Evolutionary conservation across 2,329 filamentous ascomycete species (phyloP).

Genomic region (Phialemoniopsis sp.): DNA sequence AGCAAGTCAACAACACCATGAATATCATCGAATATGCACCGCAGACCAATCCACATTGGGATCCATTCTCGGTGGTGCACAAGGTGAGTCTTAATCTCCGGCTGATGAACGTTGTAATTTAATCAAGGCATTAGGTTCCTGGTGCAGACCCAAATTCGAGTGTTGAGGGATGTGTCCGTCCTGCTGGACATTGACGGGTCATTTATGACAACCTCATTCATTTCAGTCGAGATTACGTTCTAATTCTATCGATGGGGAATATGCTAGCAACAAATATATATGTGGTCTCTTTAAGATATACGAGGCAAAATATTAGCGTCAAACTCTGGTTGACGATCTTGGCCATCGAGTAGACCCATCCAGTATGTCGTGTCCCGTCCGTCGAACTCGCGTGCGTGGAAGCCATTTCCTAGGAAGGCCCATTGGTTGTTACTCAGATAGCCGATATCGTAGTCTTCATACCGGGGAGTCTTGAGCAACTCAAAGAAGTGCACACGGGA

Average conservation of each 20-base stretch:
- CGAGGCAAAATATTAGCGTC: background rate
- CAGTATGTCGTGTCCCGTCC: slow-evolving; percentile 1
- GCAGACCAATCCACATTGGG: slow-evolving; percentile 12
- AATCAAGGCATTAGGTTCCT: no score
- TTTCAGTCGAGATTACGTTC: no score
- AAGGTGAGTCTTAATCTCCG: slow-evolving; percentile 5
- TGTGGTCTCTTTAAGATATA: no score
- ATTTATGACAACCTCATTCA: no score
- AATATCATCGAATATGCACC: slow-evolving; percentile 16
- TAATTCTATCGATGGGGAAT: no score
- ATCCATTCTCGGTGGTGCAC: slow-evolving; percentile 16
- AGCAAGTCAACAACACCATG: slow-evolving; percentile 10
- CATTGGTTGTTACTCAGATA: slow-evolving; percentile 4
- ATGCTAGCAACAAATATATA: no score
- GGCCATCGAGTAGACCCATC: slow-evolving; percentile 1
- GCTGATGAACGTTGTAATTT: no score
- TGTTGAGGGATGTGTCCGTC: no score
- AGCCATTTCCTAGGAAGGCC: slow-evolving; percentile 1
- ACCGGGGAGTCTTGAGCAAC: slow-evolving; percentile 9
- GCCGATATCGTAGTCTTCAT: slow-evolving; percentile 14
- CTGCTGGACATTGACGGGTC: no score
- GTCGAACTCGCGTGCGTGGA: background rate
- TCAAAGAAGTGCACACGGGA: slow-evolving; percentile 10
- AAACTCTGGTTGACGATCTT: slow-evolving; percentile 2
- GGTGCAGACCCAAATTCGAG: no score